Conservation (phyloP, 345 rosid species). For the Dipteronia dyeriana region DNA sequence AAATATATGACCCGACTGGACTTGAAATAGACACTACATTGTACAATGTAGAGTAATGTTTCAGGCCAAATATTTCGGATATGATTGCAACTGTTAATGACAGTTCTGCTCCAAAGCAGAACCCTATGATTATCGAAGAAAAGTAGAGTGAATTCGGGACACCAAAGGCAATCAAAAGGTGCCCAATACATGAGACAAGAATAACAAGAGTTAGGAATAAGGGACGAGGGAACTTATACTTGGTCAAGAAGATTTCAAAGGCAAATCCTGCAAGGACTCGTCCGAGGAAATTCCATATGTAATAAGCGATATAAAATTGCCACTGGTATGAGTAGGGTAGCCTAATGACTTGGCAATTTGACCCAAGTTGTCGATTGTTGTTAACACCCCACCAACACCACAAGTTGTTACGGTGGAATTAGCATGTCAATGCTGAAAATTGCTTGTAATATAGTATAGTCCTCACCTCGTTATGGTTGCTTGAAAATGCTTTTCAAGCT, state of each 20-base stretch:
- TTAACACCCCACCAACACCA: conserved; percentile 50
- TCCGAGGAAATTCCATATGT: conserved; percentile 61
- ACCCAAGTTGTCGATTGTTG: conserved; percentile 49
- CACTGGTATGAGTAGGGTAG: conserved; percentile 39
- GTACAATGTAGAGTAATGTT: conserved; percentile 52
- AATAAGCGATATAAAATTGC: conserved; percentile 53
- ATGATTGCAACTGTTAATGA: conserved; percentile 50
- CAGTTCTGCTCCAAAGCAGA: conserved; percentile 55
- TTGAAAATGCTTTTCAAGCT: conserved; percentile 39
- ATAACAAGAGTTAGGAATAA: conserved; percentile 40
- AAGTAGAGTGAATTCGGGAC: conserved; percentile 52
- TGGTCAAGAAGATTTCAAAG: conserved; percentile 46
- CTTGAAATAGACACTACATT: conserved; percentile 46
- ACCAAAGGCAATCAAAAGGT: conserved; percentile 47
- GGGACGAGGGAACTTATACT: conserved; percentile 50
- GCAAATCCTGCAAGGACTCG: conserved; percentile 47
- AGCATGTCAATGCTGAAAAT: conserved; percentile 57
- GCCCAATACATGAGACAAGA: conserved; percentile 44
- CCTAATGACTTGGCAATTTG: conserved; percentile 47
- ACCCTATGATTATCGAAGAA: conserved; percentile 52
- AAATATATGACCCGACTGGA: conserved; percentile 50
- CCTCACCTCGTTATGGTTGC: conserved; percentile 59
- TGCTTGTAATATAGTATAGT: conserved; percentile 55
- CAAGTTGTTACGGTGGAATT: conserved; percentile 43
- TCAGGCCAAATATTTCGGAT: conserved; percentile 57